Percentiles rank a stretch among this genome's conserved stretches.
phyloP scores from a whole-genome alignment of 2,329 filamentous ascomycete genomes.

The Fusarium subtropicale region DNA sequence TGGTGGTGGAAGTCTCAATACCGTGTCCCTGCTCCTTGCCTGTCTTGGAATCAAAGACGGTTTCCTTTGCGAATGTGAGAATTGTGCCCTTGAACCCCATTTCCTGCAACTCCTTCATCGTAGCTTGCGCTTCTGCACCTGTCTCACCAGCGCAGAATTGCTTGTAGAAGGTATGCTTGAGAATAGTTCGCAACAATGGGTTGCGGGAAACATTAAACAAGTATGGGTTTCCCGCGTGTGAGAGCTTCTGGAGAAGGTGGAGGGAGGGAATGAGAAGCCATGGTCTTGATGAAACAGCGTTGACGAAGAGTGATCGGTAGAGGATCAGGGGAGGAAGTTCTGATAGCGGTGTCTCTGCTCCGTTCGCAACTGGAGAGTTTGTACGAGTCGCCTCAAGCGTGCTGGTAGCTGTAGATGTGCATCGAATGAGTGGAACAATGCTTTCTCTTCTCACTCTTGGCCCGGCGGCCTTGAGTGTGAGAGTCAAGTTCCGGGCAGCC shows the following conservation, averaged over 20 bases:
- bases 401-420: slow-evolving; percentile 13
- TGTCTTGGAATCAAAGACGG: slow-evolving; percentile 55
- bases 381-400: slow-evolving; percentile 30
- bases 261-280: slow-evolving; percentile 54
- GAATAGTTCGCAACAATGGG: slow-evolving; percentile 58
- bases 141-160: slow-evolving; percentile 69
- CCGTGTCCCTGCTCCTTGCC: slow-evolving; percentile 39
- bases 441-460: slow-evolving; percentile 13
- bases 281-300: slow-evolving; percentile 60
- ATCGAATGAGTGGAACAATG: slow-evolving; percentile 7
- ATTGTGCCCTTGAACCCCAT: slow-evolving; percentile 68
- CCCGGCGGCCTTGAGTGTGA: slow-evolving; percentile 7
- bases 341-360: slow-evolving; percentile 40
- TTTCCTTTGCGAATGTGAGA: slow-evolving; percentile 64
- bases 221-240: slow-evolving; percentile 53
- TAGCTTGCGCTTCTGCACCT: slow-evolving; percentile 58
- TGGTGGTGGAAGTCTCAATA: slow-evolving; percentile 54
- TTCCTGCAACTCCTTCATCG: slow-evolving; percentile 56
- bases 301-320: slow-evolving; percentile 57
- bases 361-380: slow-evolving; percentile 1
- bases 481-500: slow-evolving; percentile 23
- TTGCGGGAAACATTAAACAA: slow-evolving; percentile 62
- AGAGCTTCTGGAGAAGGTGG: slow-evolving; percentile 51
- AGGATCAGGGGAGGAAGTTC: slow-evolving; percentile 52
- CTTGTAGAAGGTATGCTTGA: slow-evolving; percentile 64